Evolutionary conservation across 345 rosid genomes (phyloP).

Genomic region (Populus simonii): DNA sequence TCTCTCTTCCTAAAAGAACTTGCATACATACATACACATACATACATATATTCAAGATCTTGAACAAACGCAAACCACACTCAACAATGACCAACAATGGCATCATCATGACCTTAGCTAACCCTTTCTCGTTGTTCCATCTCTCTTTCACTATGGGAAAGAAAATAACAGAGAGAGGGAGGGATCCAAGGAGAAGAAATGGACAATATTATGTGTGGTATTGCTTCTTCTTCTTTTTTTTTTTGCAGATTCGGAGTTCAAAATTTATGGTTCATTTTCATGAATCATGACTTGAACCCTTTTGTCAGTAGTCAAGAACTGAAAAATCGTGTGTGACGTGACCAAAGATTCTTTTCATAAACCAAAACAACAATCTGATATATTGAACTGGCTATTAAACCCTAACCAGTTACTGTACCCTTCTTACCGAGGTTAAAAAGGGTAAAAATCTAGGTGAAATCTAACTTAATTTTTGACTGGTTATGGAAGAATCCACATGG

Average conservation of each 20-base stretch:
- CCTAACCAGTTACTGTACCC: slow-evolving; percentile 26
- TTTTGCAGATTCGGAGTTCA: neutral
- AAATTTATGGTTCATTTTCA: slow-evolving; percentile 26
- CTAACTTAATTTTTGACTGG: slow-evolving; percentile 22
- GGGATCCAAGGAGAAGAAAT: slow-evolving; percentile 18
- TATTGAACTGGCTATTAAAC: slow-evolving; percentile 35
- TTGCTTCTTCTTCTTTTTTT: neutral
- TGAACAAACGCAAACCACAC: slow-evolving; percentile 21
- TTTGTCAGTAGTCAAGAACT: slow-evolving; percentile 60
- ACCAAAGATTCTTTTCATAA: slow-evolving; percentile 62
- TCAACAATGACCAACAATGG: slow-evolving; percentile 23
- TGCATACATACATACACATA: slow-evolving; percentile 21
- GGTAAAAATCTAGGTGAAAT: slow-evolving; percentile 1
- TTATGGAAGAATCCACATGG: slow-evolving; percentile 23
- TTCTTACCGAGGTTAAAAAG: neutral
- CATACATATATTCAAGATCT: slow-evolving; percentile 45
- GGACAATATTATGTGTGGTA: neutral
- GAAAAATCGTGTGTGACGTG: slow-evolving; percentile 64
- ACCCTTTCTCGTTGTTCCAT: slow-evolving; percentile 13
- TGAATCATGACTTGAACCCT: slow-evolving; percentile 47
- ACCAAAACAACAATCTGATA: slow-evolving; percentile 38
- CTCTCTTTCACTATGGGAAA: slow-evolving; percentile 1
- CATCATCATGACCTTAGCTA: slow-evolving; percentile 22
- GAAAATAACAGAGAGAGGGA: slow-evolving; percentile 16
- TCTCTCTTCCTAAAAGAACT: slow-evolving; percentile 13